These are phyloP conservation scores for Penicillium canariense DNA, from an alignment of 495 filamentous ascomycete genomes.

Conservation along the genomic window DNA sequence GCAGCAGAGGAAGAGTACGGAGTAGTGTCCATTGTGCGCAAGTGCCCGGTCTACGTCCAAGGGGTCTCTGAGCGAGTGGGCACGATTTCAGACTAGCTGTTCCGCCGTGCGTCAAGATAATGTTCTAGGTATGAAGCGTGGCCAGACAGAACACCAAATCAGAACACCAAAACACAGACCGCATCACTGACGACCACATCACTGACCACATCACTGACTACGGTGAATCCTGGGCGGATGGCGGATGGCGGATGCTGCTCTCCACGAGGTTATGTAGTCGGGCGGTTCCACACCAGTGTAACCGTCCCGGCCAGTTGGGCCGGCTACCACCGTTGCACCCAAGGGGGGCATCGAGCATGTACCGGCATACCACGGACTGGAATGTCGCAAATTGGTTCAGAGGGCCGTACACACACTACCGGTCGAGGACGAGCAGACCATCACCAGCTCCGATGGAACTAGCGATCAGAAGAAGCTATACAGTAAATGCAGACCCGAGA, in stretches of 20 bases:
- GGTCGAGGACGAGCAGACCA: background rate
- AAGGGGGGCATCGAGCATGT: slow-evolving; percentile 33
- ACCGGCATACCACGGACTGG: slow-evolving; percentile 26
- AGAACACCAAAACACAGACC: too few species aligned
- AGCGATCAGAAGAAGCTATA: too few species aligned
- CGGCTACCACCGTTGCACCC: slow-evolving; percentile 47
- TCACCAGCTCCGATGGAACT: too few species aligned
- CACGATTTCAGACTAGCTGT: slow-evolving; percentile 4
- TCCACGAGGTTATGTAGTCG: slow-evolving; percentile 19
- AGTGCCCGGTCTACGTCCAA: background rate
- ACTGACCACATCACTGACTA: too few species aligned
- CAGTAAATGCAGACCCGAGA: too few species aligned
- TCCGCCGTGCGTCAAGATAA: too few species aligned
- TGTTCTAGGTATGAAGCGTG: too few species aligned
- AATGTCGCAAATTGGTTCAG: slow-evolving; percentile 10
- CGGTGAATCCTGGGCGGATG: too few species aligned
- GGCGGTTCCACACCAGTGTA: slow-evolving; percentile 32
- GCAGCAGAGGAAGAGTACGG: background rate
- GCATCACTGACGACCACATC: background rate
- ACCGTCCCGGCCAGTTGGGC: slow-evolving; percentile 36
- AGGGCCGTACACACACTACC: background rate
- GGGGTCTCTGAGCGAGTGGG: background rate
- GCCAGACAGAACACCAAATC: too few species aligned
- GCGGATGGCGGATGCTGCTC: background rate
- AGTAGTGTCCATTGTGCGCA: background rate